Percentiles rank a stretch among this genome's conserved stretches.
phyloP scores from a whole-genome alignment of 2,329 filamentous ascomycete species.

The Fusarium pininemorale region DNA sequence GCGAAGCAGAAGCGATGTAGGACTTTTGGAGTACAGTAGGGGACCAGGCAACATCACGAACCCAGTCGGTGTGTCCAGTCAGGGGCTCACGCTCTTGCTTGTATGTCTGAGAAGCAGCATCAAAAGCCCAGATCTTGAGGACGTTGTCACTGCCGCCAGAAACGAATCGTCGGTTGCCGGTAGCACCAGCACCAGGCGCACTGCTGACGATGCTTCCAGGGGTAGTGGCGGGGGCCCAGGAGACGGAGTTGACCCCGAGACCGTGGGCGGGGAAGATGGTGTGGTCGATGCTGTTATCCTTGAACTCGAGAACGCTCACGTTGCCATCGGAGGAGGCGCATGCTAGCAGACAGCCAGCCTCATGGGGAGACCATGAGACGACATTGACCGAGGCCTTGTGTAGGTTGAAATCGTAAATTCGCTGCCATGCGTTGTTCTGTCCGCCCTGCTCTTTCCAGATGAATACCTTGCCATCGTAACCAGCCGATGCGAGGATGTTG shows the following conservation, averaged over 20 bases:
- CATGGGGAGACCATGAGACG: constrained; percentile 96
- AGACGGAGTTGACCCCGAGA: constrained; percentile 93
- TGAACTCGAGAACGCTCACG: constrained; percentile 95
- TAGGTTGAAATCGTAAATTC: constrained; percentile 90
- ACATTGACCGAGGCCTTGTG: constrained; percentile 98
- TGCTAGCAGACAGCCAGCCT: constrained; percentile 92
- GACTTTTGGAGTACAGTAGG: constrained; percentile 94
- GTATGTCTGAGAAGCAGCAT: constrained; percentile 68
- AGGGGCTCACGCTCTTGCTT: constrained; percentile 72
- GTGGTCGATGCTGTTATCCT: constrained; percentile 92
- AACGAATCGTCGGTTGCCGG: constrained; percentile 82
- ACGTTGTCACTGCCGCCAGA: constrained; percentile 94
- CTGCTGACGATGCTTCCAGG: constrained; percentile 87
- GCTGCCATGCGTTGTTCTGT: constrained; percentile 73
- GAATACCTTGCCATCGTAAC: constrained; percentile 97
- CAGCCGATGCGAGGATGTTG: constrained; percentile 94
- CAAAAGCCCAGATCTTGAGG: constrained; percentile 92
- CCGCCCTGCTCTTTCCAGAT: constrained; percentile 92
- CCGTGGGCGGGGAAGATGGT: constrained; percentile 91
- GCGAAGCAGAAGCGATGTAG: constrained; percentile 94
- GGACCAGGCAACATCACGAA: constrained; percentile 96
- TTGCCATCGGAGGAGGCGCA: constrained; percentile 94
- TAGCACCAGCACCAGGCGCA: constrained; percentile 65
- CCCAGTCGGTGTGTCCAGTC: constrained; percentile 91
- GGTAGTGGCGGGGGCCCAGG: constrained; percentile 87